Evolutionary conservation across 306 rosid genomes (phyloP).

Genomic region (Astragalus glycyphyllos): DNA sequence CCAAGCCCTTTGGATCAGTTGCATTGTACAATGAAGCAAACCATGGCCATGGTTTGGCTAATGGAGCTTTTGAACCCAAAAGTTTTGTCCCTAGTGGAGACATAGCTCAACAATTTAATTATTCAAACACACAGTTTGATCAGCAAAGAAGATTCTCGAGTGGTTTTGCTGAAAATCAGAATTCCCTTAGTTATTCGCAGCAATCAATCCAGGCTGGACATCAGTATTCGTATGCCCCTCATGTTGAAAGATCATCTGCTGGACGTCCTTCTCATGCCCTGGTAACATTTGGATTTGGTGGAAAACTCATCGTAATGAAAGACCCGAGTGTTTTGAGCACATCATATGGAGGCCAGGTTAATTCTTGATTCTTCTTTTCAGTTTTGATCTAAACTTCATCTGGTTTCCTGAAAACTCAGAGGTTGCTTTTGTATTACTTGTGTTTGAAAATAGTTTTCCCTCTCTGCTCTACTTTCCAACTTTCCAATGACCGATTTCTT

Average conservation of each 20-base stretch:
- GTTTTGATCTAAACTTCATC: conserved; percentile 38
- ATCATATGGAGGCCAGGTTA: conserved; percentile 75
- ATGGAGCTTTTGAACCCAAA: conserved; percentile 55
- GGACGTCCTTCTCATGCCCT: conserved; percentile 93
- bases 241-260: conserved; percentile 71
- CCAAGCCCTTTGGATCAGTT: conserved; percentile 59
- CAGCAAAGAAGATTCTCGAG: conserved; percentile 54
- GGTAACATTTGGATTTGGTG: conserved; percentile 94
- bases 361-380: conserved; percentile 44
- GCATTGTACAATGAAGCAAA: conserved; percentile 55
- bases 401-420: conserved; percentile 24
- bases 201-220: conserved; percentile 63
- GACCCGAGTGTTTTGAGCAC: conserved; percentile 58
- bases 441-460: conserved; percentile 12
- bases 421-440: conserved; percentile 9
- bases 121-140: conserved; percentile 47
- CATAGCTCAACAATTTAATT: conserved; percentile 61
- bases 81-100: conserved; percentile 53
- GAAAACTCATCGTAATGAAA: conserved; percentile 87
- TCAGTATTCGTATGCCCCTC: conserved; percentile 64
- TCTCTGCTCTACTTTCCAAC: conserved; percentile 33
- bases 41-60: conserved; percentile 55
- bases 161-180: conserved; percentile 59
- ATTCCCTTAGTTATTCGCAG: conserved; percentile 51
- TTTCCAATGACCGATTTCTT: conserved; percentile 38